Conservation (phyloP, 805 yeast genomes). For the Metschnikowia cerradonensis region DNA sequence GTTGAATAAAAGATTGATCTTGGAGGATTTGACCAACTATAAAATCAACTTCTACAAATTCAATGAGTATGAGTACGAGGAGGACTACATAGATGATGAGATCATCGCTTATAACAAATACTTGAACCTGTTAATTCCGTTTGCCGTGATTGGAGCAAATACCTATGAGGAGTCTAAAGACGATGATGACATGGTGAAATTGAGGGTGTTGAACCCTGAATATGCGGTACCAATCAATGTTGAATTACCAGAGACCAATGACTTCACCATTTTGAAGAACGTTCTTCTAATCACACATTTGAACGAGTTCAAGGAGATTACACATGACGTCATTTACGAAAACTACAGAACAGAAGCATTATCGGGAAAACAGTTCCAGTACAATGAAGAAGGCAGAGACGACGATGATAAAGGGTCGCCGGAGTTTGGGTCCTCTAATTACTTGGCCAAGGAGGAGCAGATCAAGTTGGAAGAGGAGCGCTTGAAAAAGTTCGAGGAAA, state of each 20-base stretch:
- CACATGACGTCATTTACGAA: constrained; percentile 84
- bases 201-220: constrained; percentile 45
- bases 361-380: constrained; percentile 54
- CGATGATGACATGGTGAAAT: constrained; percentile 44
- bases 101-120: constrained; percentile 62
- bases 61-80: constrained; percentile 55
- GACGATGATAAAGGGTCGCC: constrained; percentile 8
- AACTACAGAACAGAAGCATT: constrained; percentile 85
- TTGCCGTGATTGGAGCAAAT: constrained; percentile 67
- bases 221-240: constrained; percentile 57
- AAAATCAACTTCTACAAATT: constrained; percentile 71
- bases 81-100: constrained; percentile 53
- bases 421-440: constrained; percentile 21
- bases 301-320: constrained; percentile 81
- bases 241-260: constrained; percentile 72
- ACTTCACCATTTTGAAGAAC: constrained; percentile 75
- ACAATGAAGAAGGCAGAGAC: constrained; percentile 17
- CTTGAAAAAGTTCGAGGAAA: constrained; percentile 77
- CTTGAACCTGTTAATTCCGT: constrained; percentile 60
- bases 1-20: constrained; percentile 67
- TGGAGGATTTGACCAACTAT: constrained; percentile 70
- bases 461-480: constrained; percentile 86
- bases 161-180: constrained; percentile 43
- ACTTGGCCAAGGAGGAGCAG: constrained; percentile 76
- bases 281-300: constrained; percentile 78